Evolutionary conservation across 305 asterid species (phyloP), one percentile per base, ranked within the genome.

Genomic region (Fraxinus baroniana): DNA sequence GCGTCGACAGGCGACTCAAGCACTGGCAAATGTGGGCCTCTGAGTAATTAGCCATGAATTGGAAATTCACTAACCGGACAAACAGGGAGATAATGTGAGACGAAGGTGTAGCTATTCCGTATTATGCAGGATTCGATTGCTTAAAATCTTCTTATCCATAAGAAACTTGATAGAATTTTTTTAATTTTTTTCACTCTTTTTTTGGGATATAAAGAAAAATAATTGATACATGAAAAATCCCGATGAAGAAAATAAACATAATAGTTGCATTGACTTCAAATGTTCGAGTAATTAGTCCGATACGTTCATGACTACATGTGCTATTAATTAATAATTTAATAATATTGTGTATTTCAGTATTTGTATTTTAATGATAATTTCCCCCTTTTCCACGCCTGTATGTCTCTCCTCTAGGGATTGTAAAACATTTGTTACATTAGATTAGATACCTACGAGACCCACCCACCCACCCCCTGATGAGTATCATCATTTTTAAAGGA

Each of bases 1-100:
- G 85, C 78, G 90, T 83, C 83, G 91, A 84, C 71, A 94, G 82
- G 80, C 93, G 91, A 87, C 86, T 91, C 86, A 95, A 82, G 91
- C 98, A 94, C 83, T 95, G 98, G 90, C 97, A 92, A 86, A 95
- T 80, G 88, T 95, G 99, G 68, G 97, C 93, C 35, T 90, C 88
- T 0, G 93, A 89, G 89, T 89, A 87, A 82, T 79, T 87, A 18
- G 83, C 85, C 97, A 91, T 94, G 83, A 70, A 70, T 17, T 2
- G 20, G 81, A 35, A 80, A 20, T 72, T 77, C 72, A 70, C 44
- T 1, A 60, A 30, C 33, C 17, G 15, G 8, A 24, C 72, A 8
- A 9, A 22, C 18, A 66, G 73, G 36, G 7, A 66, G 62, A 52
- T 52, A 8, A 22, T 3, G 33, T 20, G 15, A 62, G 30, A 24